Percentiles rank a stretch among this genome's conserved stretches.
phyloP scores from a whole-genome alignment of 108 stramenopile genomes.

The Cylindrotheca fusiformis region DNA sequence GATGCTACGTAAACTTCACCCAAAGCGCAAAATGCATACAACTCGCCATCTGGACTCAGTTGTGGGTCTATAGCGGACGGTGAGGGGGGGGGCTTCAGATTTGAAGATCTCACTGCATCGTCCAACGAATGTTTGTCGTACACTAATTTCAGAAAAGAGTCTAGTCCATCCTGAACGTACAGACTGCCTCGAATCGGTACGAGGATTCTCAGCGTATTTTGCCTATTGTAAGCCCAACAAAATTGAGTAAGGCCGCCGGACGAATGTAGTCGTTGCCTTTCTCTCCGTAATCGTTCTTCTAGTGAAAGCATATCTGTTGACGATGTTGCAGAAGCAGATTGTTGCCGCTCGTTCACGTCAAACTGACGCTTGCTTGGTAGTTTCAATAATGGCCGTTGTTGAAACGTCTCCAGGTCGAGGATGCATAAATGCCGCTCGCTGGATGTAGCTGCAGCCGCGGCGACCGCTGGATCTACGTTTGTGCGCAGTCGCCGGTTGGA shows the following conservation, averaged over 20 bases:
- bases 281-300: slow-evolving; percentile 58
- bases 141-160: slow-evolving; percentile 26
- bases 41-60: slow-evolving; percentile 54
- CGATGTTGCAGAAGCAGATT: slow-evolving; percentile 8
- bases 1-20: slow-evolving; percentile 59
- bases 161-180: slow-evolving; percentile 64
- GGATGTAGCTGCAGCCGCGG: slow-evolving; percentile 18
- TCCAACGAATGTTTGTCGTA: slow-evolving; percentile 52
- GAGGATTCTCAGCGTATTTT: slow-evolving; percentile 36
- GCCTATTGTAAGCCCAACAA: slow-evolving; percentile 40
- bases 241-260: slow-evolving; percentile 57
- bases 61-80: slow-evolving; percentile 61
- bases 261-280: slow-evolving; percentile 52
- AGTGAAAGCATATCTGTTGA: slow-evolving; percentile 26
- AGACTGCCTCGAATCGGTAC: slow-evolving; percentile 60
- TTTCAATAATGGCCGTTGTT: slow-evolving; percentile 21
- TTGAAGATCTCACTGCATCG: slow-evolving; percentile 8
- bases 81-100: slow-evolving; percentile 10
- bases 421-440: slow-evolving; percentile 37
- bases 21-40: slow-evolving; percentile 60
- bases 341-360: slow-evolving; percentile 18
- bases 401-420: slow-evolving; percentile 26
- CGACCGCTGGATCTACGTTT: slow-evolving; percentile 18
- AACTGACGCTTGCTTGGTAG: slow-evolving; percentile 30
- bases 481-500: slow-evolving; percentile 18